phyloP scores from a whole-genome alignment of 2,329 filamentous ascomycete species.

The Monosporascus sp. region DNA sequence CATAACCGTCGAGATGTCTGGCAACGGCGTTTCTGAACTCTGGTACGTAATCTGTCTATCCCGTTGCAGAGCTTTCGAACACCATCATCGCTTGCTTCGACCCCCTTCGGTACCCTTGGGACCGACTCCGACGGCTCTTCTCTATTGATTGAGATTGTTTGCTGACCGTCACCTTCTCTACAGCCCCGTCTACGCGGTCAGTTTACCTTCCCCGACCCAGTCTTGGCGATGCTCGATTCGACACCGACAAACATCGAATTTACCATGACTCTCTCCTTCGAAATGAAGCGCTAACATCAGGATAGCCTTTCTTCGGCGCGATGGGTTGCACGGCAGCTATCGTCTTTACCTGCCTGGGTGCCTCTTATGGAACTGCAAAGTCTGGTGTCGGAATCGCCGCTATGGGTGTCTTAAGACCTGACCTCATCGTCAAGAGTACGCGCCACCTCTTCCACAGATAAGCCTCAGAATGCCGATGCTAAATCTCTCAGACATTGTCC shows the following conservation, averaged over 20 bases:
- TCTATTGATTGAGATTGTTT: constrained; percentile 4
- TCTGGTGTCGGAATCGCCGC: constrained; percentile 97
- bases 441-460: constrained; percentile 7
- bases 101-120: background rate
- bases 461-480: constrained; percentile 12
- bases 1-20: constrained; percentile 21
- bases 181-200: constrained; percentile 98
- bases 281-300: constrained; percentile 14
- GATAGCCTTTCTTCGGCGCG: constrained; percentile 71
- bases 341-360: constrained; percentile 93
- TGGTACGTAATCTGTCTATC: constrained; percentile 28
- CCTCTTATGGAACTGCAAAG: constrained; percentile 98
- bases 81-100: constrained; percentile 5
- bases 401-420: constrained; percentile 96
- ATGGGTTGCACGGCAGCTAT: constrained; percentile 87
- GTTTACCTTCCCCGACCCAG: constrained; percentile 41
- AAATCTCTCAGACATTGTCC: constrained; percentile 75
- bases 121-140: background rate
- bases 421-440: constrained; percentile 99
- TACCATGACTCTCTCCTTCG: background rate
- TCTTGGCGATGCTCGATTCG: constrained; percentile 17
- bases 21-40: constrained; percentile 24
- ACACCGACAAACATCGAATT: background rate
- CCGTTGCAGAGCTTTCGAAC: constrained; percentile 7
- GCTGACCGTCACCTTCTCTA: constrained; percentile 23